Evolutionary conservation across 306 rosid species (phyloP).

Genomic region (Datisca glomerata): DNA sequence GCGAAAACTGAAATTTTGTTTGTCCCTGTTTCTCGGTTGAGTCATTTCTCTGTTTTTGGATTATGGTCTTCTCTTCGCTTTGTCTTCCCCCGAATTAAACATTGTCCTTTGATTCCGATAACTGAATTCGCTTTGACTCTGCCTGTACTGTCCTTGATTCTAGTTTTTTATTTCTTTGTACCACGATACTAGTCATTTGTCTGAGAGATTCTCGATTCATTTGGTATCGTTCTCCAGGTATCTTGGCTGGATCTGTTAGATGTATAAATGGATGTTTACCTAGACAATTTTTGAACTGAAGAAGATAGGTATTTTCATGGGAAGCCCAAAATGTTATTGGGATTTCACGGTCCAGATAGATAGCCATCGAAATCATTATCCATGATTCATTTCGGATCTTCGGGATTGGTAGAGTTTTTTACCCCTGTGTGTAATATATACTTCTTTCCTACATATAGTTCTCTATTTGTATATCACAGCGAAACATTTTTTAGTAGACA

Average conservation of each 20-base stretch:
- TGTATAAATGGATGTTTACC: not conserved
- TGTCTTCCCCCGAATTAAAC: not conserved
- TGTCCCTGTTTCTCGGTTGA: too few relatives aligned
- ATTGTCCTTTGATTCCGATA: not conserved
- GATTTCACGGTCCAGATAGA: too few relatives aligned
- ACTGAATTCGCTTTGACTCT: conserved; percentile 21
- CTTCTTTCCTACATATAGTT: not conserved
- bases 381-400: not conserved
- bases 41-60: too few relatives aligned
- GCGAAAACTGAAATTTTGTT: conserved; percentile 35
- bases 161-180: not conserved
- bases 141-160: conserved; percentile 6
- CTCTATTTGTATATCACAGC: too few relatives aligned
- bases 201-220: not conserved
- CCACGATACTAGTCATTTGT: not conserved
- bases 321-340: too few relatives aligned
- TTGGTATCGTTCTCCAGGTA: too few relatives aligned
- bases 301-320: too few relatives aligned
- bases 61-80: not conserved
- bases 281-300: not conserved
- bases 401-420: not conserved
- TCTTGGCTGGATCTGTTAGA: not conserved
- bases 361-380: too few relatives aligned
- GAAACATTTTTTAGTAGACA: too few relatives aligned
- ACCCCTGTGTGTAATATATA: not conserved